A percentile compares a stretch with the other conserved stretches of the same genome.
phyloP scores from a whole-genome alignment of 2,329 filamentous ascomycete species.

The Thelonectria blattea region DNA sequence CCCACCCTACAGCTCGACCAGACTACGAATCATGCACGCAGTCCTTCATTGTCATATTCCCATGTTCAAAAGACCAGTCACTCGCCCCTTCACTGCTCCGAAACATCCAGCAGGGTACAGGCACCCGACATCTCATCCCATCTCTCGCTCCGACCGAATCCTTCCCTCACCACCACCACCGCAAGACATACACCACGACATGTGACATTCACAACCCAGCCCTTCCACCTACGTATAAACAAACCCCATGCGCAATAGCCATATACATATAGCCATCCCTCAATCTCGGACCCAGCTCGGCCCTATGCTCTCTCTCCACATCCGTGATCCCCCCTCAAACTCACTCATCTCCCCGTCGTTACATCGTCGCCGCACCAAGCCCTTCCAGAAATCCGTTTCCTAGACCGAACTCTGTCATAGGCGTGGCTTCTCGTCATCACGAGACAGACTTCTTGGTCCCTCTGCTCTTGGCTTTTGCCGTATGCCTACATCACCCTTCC shows the following conservation, averaged over 20 bases:
- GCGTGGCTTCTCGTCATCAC: conserved; percentile 10
- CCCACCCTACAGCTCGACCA: not conserved
- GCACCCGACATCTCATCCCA: not conserved
- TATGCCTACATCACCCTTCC: not conserved
- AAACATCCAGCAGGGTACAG: conserved; percentile 2
- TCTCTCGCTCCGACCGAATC: not conserved
- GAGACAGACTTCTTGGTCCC: conserved; percentile 12
- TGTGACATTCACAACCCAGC: conserved; percentile 9
- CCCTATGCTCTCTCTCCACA: conserved; percentile 23
- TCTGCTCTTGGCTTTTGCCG: not conserved
- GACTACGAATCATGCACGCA: not conserved
- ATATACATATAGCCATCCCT: conserved; percentile 18
- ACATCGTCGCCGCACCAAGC: conserved; percentile 18
- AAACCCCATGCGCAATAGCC: not conserved
- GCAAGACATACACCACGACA: not conserved
- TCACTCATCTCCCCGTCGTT: conserved; percentile 23
- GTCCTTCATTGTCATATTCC: not conserved
- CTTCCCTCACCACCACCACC: conserved; percentile 1
- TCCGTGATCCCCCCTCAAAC: not conserved
- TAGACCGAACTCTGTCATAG: not conserved
- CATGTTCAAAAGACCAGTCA: too few species aligned
- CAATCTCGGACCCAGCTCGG: conserved; percentile 32
- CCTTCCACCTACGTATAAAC: conserved; percentile 19
- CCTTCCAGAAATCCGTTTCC: conserved; percentile 8
- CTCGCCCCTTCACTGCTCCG: not conserved